Evolutionary conservation across 805 yeast species (phyloP), one percentile per base, ranked within the genome.

Genomic region (Candida bentonensis): DNA sequence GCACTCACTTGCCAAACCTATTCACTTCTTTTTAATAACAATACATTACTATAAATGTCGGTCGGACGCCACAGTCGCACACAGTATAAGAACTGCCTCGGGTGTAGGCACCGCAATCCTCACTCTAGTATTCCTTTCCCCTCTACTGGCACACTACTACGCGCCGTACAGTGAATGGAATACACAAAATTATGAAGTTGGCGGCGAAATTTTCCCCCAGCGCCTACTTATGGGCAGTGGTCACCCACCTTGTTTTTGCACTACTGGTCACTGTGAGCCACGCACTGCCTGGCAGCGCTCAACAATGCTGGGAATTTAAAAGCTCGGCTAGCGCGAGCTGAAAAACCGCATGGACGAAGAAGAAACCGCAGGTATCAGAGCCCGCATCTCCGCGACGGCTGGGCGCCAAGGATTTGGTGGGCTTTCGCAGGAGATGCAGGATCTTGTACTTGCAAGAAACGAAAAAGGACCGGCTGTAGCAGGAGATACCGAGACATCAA

Each of bases 111-210:
- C n/a, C 36, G 27, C 7, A 25, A 15, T 13, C 20, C 17, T 30
- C 17, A 9, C 5, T 30, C 36, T 30, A 11, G 36, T 30, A 11
- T 30, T 15, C 36, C n/a, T 30, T 30, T 30, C 36, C 36, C 36
- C 36, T 30, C 36, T 30, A 30, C 36, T 30, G 20, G 36, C 36
- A 30, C 36, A 30, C 36, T 30, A 30, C 13, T 11, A 15, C 17
- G 36, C 36, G 36, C 36, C 20, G 36, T 30, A 30, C 36, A 30
- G 36, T 30, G 36, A 30, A 30, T 30, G n/a, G 36, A 30, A 30
- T 11, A 30, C 36, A n/a, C n/a, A 11, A n/a, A 30, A 30, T 30
- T 9, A 30, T 30, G n/a, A 15, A 30, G 36, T 13, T 25, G 13
- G 13, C n/a, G n/a, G n/a, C n/a, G n/a, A 25, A 25, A 13, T 25